Base-by-base conservation (phyloP, 2,329 filamentous ascomycete genomes). In the Septoria linicola region DNA sequence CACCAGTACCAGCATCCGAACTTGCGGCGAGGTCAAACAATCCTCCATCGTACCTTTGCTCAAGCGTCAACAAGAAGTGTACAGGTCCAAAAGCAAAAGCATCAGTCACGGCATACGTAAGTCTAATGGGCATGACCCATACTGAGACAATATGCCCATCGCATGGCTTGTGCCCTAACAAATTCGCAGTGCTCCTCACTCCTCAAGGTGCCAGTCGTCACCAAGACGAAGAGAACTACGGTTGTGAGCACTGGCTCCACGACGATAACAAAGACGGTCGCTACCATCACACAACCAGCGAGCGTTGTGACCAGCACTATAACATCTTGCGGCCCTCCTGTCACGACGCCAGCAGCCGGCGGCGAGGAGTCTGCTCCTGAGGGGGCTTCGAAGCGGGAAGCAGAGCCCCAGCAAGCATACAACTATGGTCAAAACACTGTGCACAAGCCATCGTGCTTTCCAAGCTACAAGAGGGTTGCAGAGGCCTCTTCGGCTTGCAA, bases 171-270 rank as follows among this genome's bases (percentile, higher is more conserved):
- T n/a, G n/a, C n/a, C n/a, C n/a, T n/a, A n/a, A n/a, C n/a, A n/a
- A n/a, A n/a, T n/a, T n/a, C n/a, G n/a, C n/a, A n/a, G n/a, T 50
- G 47, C 16, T 50, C 47, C 11, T 50, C 47, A 13, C 32, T 36
- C 8, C 40, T 50, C 4, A 42, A 41, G 19, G 14, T 30, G 2
- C 23, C 46, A 4, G 30, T 34, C 25, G 32, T 36, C 31, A 50
- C 47, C 6, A 21, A 17, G 30, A 50, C 47, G 3, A 37, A 30
- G 32, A 50, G 20, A 16, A 21, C 17, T 6, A 50, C 40, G 27
- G 17, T 25, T 14, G 34, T 34, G 13, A 36, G 31, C 11, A 43
- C 47, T 7, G 37, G n/a, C 14, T 43, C 47, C 19, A 36, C 40
- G 8, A 36, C 31, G n/a, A 45, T 19, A 5, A 50, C 47, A 4